Percentiles rank a stretch among this genome's conserved stretches.
Conservation (phyloP, 148 eudicot genomes). For the Rhododendron henanense region DNA sequence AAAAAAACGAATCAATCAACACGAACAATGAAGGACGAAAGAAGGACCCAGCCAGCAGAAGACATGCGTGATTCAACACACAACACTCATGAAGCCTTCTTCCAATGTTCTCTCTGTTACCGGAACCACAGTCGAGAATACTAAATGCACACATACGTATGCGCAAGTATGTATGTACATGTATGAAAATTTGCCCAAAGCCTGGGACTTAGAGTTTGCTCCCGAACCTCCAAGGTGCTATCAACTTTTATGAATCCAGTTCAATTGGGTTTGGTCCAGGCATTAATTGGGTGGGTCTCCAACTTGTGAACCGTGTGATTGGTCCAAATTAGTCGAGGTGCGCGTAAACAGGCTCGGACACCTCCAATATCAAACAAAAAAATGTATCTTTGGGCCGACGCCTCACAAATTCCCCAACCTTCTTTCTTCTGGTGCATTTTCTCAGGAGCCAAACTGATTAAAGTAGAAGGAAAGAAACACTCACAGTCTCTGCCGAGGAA, state of each 20-base stretch:
- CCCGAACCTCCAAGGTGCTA: too few species aligned
- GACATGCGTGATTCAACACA: not conserved
- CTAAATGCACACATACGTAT: not conserved
- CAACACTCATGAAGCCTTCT: not conserved
- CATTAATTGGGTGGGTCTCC: too few species aligned
- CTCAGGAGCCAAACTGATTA: not conserved
- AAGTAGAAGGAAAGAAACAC: not conserved
- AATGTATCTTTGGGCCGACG: not conserved
- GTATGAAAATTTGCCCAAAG: not conserved
- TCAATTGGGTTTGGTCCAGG: too few species aligned
- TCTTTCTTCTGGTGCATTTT: not conserved
- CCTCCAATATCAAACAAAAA: not conserved
- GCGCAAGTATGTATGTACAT: not conserved
- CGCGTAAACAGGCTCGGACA: not conserved
- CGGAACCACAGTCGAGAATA: not conserved
- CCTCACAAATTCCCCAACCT: not conserved
- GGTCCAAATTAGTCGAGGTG: not conserved
- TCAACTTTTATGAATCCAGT: too few species aligned
- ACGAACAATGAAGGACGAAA: not conserved
- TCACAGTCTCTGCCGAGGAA: conserved; percentile 87
- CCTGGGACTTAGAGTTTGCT: too few species aligned
- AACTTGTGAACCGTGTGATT: too few species aligned
- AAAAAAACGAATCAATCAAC: not conserved
- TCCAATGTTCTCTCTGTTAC: not conserved
- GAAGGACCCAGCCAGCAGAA: not conserved